Conservation (phyloP, 306 rosid genomes). For the Acmispon strigosus region DNA sequence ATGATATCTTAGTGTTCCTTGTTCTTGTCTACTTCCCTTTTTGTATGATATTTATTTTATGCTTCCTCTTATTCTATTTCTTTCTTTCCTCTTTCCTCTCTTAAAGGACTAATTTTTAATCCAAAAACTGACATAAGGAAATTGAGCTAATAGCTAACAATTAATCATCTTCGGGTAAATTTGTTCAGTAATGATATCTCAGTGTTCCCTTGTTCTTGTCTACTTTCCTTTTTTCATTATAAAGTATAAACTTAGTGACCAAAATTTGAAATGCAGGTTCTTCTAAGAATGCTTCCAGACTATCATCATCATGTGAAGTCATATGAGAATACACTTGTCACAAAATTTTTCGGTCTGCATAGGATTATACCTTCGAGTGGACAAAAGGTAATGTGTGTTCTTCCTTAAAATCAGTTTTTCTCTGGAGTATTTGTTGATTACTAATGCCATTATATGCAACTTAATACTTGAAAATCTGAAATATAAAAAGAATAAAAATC, state of each 20-base stretch:
- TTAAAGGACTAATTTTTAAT: not conserved
- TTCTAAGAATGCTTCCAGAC: conserved; percentile 93
- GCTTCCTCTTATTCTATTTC: not conserved
- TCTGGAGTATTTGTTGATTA: conserved; percentile 6
- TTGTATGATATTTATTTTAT: not conserved
- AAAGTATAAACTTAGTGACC: conserved; percentile 25
- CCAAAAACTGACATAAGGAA: not conserved
- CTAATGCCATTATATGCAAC: not conserved
- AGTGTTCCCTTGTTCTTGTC: not conserved
- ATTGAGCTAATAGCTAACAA: not conserved
- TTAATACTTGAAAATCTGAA: not conserved
- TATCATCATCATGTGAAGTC: conserved; percentile 90
- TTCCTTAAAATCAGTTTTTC: not conserved
- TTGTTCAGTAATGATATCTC: not conserved
- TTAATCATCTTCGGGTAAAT: not conserved
- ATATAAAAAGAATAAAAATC: not conserved
- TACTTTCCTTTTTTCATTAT: not conserved
- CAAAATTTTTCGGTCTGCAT: conserved; percentile 97
- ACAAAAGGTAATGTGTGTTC: conserved; percentile 60
- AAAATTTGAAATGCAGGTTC: conserved; percentile 58
- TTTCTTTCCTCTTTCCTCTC: not conserved
- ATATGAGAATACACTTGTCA: conserved; percentile 85
- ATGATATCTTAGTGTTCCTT: not conserved
- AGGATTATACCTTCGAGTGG: conserved; percentile 96
- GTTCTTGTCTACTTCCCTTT: no score